phyloP scores from a whole-genome alignment of 2,329 filamentous ascomycete genomes.

The Phaeosphaeria sp. region DNA sequence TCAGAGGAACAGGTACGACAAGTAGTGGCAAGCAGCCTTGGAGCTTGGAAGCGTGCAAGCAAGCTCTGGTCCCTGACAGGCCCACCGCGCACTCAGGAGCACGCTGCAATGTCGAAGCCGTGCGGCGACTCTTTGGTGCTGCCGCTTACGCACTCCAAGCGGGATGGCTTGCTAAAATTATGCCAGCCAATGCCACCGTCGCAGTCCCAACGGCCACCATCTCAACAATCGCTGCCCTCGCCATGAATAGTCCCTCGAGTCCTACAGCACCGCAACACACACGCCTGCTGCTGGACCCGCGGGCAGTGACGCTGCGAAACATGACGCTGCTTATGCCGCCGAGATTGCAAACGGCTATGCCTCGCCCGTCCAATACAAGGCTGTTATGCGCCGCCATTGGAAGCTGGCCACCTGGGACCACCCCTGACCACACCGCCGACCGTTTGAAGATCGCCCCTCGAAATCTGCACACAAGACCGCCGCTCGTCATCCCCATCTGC shows the following conservation, averaged over 20 bases:
- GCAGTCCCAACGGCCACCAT: slow-evolving; percentile 5
- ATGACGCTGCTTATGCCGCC: background rate
- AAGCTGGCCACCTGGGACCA: background rate
- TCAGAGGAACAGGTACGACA: background rate
- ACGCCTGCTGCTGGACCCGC: background rate
- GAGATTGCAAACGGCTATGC: slow-evolving; percentile 8
- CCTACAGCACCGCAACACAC: no score
- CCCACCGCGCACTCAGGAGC: slow-evolving; percentile 12
- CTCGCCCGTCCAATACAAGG: slow-evolving; percentile 1
- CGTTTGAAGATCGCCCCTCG: slow-evolving; percentile 1
- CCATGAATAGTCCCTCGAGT: background rate
- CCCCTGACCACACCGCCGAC: slow-evolving; percentile 10
- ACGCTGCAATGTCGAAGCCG: slow-evolving; percentile 25
- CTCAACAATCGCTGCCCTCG: background rate
- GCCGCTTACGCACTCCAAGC: slow-evolving; percentile 30
- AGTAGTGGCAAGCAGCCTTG: background rate
- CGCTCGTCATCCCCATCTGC: background rate
- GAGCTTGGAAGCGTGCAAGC: background rate
- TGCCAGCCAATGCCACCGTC: slow-evolving; percentile 1
- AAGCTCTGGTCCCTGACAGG: slow-evolving; percentile 14
- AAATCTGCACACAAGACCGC: background rate
- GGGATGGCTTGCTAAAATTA: slow-evolving; percentile 35
- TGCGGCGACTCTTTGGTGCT: slow-evolving; percentile 22
- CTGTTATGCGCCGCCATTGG: slow-evolving; percentile 5
- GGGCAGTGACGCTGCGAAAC: background rate